A percentile compares a stretch with the other conserved stretches of the same genome.
These are phyloP conservation scores for Podospora anserina DNA, from an alignment of 495 filamentous ascomycete genomes.

Conservation along the genomic window DNA sequence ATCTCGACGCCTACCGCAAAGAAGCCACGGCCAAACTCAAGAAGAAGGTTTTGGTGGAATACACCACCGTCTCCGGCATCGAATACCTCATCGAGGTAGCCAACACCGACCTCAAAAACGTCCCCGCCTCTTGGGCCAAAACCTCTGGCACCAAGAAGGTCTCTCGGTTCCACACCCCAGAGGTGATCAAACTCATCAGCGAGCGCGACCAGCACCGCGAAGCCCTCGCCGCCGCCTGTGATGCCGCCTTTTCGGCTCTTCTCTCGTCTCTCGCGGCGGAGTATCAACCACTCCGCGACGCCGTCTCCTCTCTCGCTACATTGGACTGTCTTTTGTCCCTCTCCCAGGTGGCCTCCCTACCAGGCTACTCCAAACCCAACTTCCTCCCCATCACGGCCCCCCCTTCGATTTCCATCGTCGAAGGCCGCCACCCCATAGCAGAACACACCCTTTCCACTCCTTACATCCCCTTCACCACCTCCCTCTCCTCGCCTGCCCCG, in stretches of 20 bases:
- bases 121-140: constrained; percentile 92
- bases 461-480: constrained; percentile 90
- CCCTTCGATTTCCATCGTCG: constrained; percentile 65
- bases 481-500: constrained; percentile 55
- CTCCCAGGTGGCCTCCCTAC: constrained; percentile 75
- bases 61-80: constrained; percentile 79
- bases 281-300: constrained; percentile 88
- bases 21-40: constrained; percentile 66
- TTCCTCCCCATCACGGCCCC: constrained; percentile 59
- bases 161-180: constrained; percentile 90
- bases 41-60: constrained; percentile 65
- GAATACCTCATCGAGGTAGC: constrained; percentile 92
- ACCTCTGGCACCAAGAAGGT: constrained; percentile 91
- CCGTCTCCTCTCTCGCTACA: constrained; percentile 77
- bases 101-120: constrained; percentile 72
- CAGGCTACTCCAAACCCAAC: constrained; percentile 84
- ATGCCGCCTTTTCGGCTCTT: constrained; percentile 71
- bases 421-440: constrained; percentile 92
- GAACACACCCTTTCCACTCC: constrained; percentile 81
- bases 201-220: constrained; percentile 96
- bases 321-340: constrained; percentile 90
- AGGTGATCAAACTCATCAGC: constrained; percentile 74
- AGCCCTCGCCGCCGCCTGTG: constrained; percentile 85
- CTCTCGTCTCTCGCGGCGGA: constrained; percentile 69
- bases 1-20: constrained; percentile 71